Percentiles rank a stretch among this genome's conserved stretches.
Evolutionary conservation across 1,284 basidiomycete genomes (phyloP).

Genomic region (Melanopsichium pennsylvanicum): DNA sequence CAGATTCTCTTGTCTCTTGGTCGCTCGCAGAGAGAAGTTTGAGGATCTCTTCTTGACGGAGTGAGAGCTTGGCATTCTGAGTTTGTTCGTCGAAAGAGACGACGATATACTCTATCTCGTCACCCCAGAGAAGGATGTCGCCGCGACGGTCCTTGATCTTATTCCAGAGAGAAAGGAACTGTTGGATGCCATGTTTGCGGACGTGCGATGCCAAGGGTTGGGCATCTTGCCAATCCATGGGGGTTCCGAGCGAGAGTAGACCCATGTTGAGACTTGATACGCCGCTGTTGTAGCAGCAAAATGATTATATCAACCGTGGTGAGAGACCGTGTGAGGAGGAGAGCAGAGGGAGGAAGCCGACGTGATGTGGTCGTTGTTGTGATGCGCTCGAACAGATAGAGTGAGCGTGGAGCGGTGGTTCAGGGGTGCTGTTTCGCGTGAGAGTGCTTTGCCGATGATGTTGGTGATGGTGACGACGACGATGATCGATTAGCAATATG

Average conservation of each 20-base stretch:
- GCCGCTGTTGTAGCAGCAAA: no score
- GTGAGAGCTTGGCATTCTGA: constrained; percentile 84
- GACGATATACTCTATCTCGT: constrained; percentile 99
- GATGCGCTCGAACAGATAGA: no score
- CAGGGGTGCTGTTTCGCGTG: no score
- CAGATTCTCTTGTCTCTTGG: constrained; percentile 72
- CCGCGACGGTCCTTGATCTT: constrained; percentile 88
- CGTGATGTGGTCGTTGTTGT: no score
- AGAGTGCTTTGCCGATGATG: no score
- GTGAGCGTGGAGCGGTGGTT: no score
- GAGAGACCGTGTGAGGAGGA: neutral
- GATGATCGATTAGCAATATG: no score
- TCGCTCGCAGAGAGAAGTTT: constrained; percentile 72
- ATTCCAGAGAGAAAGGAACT: constrained; percentile 93
- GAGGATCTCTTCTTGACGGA: constrained; percentile 93
- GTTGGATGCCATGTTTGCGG: constrained; percentile 88
- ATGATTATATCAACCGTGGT: neutral
- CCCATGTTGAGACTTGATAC: constrained; percentile 85
- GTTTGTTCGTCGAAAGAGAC: constrained; percentile 80
- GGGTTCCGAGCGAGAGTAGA: constrained; percentile 90
- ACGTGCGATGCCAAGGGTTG: constrained; percentile 83
- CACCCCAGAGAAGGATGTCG: constrained; percentile 96
- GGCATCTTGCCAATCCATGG: constrained; percentile 89
- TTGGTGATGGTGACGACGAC: no score
- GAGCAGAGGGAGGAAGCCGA: neutral